A percentile compares a stretch with the other conserved stretches of the same genome.
Conservation (phyloP, 192 early-diverging fungal genomes). For the Gaertneriomyces sp. region DNA sequence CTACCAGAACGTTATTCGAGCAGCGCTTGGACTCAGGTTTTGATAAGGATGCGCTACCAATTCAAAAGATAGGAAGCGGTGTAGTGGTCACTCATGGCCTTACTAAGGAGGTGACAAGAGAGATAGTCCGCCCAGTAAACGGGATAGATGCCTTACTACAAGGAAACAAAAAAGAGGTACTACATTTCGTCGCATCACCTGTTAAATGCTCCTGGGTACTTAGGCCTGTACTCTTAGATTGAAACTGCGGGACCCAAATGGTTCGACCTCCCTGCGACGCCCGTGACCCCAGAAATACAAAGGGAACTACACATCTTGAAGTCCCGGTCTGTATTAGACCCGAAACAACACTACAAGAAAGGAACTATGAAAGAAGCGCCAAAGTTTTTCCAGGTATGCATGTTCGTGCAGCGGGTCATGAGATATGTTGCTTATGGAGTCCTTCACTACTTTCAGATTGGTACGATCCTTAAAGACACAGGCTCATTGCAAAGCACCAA, state of each 20-base stretch:
- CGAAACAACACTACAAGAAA: conserved; percentile 88
- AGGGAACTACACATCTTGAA: conserved; percentile 85
- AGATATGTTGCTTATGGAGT: not conserved
- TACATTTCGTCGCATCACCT: not conserved
- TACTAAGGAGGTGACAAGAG: not conserved
- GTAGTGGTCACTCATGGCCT: not conserved
- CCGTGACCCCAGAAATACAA: conserved; percentile 83
- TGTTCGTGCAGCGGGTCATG: conserved; percentile 11
- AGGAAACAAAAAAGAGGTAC: not conserved
- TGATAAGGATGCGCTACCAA: no score
- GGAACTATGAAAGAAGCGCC: conserved; percentile 66
- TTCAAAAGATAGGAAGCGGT: no score
- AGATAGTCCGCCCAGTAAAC: not conserved
- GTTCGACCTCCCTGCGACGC: conserved; percentile 86
- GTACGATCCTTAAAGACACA: conserved; percentile 79
- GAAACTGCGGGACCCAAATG: conserved; percentile 58
- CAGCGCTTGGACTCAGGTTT: no score
- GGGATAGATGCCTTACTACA: not conserved
- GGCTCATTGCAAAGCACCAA: no score
- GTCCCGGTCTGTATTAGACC: conserved; percentile 82
- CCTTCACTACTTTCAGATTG: conserved; percentile 42
- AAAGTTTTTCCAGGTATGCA: conserved; percentile 81
- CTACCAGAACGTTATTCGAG: no score
- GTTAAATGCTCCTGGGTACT: not conserved
- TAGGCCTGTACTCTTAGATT: not conserved